Percentiles rank a stretch among this genome's conserved stretches.
These are phyloP conservation scores for Conringia planisiliqua DNA, from an alignment of 345 rosid species.

Conservation along the genomic window DNA sequence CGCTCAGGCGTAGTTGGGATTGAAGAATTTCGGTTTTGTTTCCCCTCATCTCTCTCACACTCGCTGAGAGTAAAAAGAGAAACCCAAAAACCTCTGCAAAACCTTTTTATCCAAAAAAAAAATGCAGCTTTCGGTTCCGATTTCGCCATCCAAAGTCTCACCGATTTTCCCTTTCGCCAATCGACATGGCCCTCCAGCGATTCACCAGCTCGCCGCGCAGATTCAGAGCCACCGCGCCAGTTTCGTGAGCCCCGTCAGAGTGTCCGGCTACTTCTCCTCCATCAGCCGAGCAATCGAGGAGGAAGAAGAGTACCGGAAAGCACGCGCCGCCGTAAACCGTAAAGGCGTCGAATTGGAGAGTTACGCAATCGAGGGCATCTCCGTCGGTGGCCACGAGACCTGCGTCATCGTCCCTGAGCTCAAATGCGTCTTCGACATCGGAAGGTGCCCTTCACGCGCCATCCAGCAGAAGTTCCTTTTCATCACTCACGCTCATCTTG, in stretches of 20 bases:
- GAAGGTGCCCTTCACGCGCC: constrained; percentile 83
- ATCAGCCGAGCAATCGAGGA: constrained; percentile 75
- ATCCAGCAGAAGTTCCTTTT: constrained; percentile 90
- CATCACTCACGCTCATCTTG: constrained; percentile 93
- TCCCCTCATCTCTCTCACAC: neutral
- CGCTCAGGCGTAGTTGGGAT: no score
- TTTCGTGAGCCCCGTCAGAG: constrained; percentile 35
- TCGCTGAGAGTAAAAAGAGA: neutral
- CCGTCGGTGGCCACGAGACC: constrained; percentile 87
- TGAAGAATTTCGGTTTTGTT: no score
- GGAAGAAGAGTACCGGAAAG: constrained; percentile 84
- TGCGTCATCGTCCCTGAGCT: constrained; percentile 85
- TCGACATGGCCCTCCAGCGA: constrained; percentile 6
- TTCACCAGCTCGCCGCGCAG: constrained; percentile 16
- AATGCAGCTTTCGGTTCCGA: constrained; percentile 27
- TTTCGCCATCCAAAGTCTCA: constrained; percentile 10
- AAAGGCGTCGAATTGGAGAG: constrained; percentile 77
- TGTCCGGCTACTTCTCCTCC: constrained; percentile 56
- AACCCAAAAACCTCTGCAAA: constrained; percentile 8
- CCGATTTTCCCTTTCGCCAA: constrained; percentile 16
- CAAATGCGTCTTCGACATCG: constrained; percentile 91
- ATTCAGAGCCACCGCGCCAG: constrained; percentile 11
- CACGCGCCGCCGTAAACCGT: constrained; percentile 75
- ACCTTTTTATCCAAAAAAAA: constrained; percentile 6
- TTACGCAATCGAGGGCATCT: constrained; percentile 71